Base-by-base conservation (phyloP, 805 yeast genomes). In the Kodamaea leandrae region DNA sequence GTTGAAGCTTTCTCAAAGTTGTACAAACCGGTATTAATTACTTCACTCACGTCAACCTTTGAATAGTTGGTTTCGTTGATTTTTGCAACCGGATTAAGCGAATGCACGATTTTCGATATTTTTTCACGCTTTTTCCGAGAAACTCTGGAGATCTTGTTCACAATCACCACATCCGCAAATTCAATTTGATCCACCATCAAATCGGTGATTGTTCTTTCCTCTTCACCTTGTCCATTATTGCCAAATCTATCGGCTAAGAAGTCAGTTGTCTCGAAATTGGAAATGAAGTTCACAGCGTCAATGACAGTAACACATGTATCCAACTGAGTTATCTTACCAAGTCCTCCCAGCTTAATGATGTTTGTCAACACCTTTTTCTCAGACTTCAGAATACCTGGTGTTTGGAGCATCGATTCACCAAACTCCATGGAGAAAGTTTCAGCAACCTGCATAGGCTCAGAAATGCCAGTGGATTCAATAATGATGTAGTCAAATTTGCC, bases 381-480 rank as follows among this genome's bases (percentile, higher is more conserved):
- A 5, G 52, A 53, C 10, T 48, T 43, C 4, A 47, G 35, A 6
- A 53, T 44, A 9, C 46, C 59, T 17, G 57, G 59, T 4, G 53
- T 46, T 28, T 53, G 51, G 29, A 68, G 46, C 40, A 69, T 47
- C 28, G 61, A 49, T 13, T 62, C 57, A 4, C 72, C 55, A 45
- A 71, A 72, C 43, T 72, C 74, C 9, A 57, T 54, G 4, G 74
- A 63, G 45, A 72, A 72, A 3, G 76, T 72, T 47, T 72, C 76
- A 0, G 77, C 77, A 13, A 72, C 74, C 47, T 71, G 75, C 74
- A 70, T 68, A 20, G 77, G 76, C 48, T 72, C 77, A 15, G 72
- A 64, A 18, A 72, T 67, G 20, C 77, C 77, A 3, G 76, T 68
- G 6, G 71, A 62, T 48, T 72, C 77, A 29, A 72, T 72, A 6